phyloP scores from a whole-genome alignment of 208 protist genomes.

The Leishmania tarentolae region DNA sequence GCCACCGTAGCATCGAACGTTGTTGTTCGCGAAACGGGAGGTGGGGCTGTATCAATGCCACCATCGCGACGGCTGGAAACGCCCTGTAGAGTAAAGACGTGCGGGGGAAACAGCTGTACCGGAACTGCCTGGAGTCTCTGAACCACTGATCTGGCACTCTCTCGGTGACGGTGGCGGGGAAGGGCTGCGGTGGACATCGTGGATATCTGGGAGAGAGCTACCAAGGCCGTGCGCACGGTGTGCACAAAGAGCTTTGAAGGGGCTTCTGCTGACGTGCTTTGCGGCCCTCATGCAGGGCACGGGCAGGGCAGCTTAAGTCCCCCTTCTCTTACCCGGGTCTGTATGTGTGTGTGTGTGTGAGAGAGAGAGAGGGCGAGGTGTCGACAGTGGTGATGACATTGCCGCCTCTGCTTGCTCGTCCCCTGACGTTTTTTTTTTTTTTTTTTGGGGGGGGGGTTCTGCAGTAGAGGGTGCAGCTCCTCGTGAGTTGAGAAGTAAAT shows the following conservation, averaged over 20 bases:
- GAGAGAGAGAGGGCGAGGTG: neutral
- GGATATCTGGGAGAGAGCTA: neutral
- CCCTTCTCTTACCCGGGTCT: neutral
- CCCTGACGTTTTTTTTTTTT: neutral
- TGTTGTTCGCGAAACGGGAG: neutral
- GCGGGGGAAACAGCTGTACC: conserved; percentile 44
- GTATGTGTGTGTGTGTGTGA: neutral
- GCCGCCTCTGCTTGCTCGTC: neutral
- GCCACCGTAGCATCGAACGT: neutral
- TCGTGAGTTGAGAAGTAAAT: neutral
- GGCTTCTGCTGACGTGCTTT: neutral
- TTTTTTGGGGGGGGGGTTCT: too few species aligned
- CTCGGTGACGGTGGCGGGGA: conserved; percentile 22
- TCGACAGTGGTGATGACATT: neutral
- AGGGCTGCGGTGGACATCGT: neutral
- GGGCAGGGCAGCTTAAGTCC: neutral
- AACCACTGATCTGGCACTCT: conserved; percentile 50
- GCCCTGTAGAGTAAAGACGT: conserved; percentile 20
- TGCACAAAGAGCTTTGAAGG: neutral
- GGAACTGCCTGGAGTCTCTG: conserved; percentile 52
- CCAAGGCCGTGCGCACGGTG: neutral
- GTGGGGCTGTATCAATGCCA: neutral
- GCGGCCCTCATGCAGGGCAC: neutral
- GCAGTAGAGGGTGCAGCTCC: neutral
- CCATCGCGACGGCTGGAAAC: too few species aligned